Base-by-base conservation (phyloP, 2,329 filamentous ascomycete species). In the Colletotrichum falcatum region DNA sequence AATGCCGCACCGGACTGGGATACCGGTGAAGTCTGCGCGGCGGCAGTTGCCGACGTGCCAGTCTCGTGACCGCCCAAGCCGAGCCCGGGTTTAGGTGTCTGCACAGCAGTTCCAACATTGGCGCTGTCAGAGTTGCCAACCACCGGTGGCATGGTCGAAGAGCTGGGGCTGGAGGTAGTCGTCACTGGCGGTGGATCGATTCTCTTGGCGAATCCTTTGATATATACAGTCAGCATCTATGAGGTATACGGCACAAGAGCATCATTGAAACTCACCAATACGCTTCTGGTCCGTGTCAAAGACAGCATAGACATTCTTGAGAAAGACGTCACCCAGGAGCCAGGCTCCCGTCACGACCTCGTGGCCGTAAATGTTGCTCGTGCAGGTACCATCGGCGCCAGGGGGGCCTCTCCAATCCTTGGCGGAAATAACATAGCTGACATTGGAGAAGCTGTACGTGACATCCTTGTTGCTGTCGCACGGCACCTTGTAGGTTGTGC, bases 221-320 rank as follows among this genome's bases (percentile, higher is more conserved):
- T 44, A n/a, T n/a, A n/a, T 26, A 48, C 56, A 73, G 69, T 74
- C 18, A 63, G 54, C 35, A 48, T 14, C 39, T 16, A 61, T n/a
- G 18, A 8, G 18, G 18, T 2, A 20, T 26, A 35, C n/a, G 1
- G 26, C 3, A 20, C 12, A 12, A 9, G 7, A 18, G 7, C 18
- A 14, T 16, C 23, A 7, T 16, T 28, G 5, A 23, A 58, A 78
- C 84, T 78, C 78, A 88, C 91, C 92, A 73, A 94, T 88, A 61
- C 86, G 87, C 53, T 79, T 81, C 73, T 89, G 77, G 72, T 95
- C 94, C 63, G 88, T 89, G 78, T 97, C 94, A 78, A 97, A 97
- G 30, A 96, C 91, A 1, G 89, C 85, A 78, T 97, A 97, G 20
- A 97, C 94, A 75, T 97, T 97, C 83, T 97, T 97, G 72, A 97